phyloP scores from a whole-genome alignment of 805 yeast genomes.

The Candida orba region DNA sequence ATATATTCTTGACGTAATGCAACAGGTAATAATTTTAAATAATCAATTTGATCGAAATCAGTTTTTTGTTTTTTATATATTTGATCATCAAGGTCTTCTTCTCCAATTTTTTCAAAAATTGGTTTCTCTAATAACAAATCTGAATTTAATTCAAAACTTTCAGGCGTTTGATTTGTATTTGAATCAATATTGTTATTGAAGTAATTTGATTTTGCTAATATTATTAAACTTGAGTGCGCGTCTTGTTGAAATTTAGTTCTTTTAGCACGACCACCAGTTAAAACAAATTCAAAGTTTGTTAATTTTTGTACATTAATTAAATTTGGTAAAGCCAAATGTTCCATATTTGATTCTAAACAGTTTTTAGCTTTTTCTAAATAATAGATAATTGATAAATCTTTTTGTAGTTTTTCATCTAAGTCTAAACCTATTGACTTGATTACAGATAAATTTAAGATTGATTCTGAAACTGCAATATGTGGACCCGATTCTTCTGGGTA shows the following conservation, averaged over 20 bases:
- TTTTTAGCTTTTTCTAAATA: constrained; percentile 64
- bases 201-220: constrained; percentile 53
- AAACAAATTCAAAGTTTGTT: constrained; percentile 52
- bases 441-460: constrained; percentile 25
- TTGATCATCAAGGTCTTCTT: constrained; percentile 36
- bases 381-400: constrained; percentile 38
- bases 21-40: constrained; percentile 49
- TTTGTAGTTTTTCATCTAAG: constrained; percentile 26
- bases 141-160: constrained; percentile 56
- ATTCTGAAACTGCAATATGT: constrained; percentile 29
- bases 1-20: constrained; percentile 56
- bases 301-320: constrained; percentile 49
- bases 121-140: constrained; percentile 76
- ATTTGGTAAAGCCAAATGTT: constrained; percentile 49
- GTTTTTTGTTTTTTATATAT: constrained; percentile 30
- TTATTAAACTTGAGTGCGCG: constrained; percentile 65
- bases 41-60: constrained; percentile 32
- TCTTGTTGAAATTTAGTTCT: constrained; percentile 75
- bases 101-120: constrained; percentile 53
- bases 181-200: constrained; percentile 22
- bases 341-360: constrained; percentile 56
- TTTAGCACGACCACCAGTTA: constrained; percentile 86
- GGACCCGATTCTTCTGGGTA: constrained; percentile 54
- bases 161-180: constrained; percentile 38
- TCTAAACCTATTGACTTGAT: constrained; percentile 14